Evolutionary conservation across 768 basidiomycete species (phyloP), one percentile per base, ranked within the genome.

Genomic region (Chalciporus piperatus): DNA sequence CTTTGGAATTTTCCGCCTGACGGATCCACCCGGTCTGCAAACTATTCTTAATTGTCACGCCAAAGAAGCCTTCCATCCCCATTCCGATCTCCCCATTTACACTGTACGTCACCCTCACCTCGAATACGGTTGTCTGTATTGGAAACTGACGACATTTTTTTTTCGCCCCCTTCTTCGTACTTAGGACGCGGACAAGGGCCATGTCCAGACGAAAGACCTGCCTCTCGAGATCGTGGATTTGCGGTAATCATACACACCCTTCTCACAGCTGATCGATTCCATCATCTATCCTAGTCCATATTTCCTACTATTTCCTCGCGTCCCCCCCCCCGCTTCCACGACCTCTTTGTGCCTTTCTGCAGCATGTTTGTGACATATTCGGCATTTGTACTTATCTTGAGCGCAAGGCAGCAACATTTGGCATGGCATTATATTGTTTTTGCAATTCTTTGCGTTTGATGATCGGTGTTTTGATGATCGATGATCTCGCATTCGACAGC

Each of bases 1-100:
- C 59, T 91, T 88, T 74, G 92, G 91, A 1, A 89, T 93, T 43
- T 92, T 93, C 73, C 87, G 93, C 13, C 71, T 95, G 6, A 96
- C 93, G 0, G 89, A 93, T 65, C 92, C 92, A 0, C 87, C 84
- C 0, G 93, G 93, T 3, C 67, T 97, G 35, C 73, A 84, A 55
- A 80, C 83, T 1, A 83, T 96, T 23, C 65, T 88, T 27, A 68
- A 72, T 0, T 95, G 93, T 64, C 74, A 66, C 2, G 81, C 74
- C 35, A 86, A 82, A 62, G 86, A 87, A 50, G 83, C 89, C 1
- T 94, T 94, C 65, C 92, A 95, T 66, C 89, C 89, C 1, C 92
- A 95, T 70, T 81, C 87, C 22, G 85, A 90, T 60, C 57, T 82
- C 35, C 89, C 89, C 6, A 92, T 93, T 64, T 93, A 93, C 64